Evolutionary conservation across 2,329 filamentous ascomycete genomes (phyloP).

Genomic region (Pezicula rhizophila): DNA sequence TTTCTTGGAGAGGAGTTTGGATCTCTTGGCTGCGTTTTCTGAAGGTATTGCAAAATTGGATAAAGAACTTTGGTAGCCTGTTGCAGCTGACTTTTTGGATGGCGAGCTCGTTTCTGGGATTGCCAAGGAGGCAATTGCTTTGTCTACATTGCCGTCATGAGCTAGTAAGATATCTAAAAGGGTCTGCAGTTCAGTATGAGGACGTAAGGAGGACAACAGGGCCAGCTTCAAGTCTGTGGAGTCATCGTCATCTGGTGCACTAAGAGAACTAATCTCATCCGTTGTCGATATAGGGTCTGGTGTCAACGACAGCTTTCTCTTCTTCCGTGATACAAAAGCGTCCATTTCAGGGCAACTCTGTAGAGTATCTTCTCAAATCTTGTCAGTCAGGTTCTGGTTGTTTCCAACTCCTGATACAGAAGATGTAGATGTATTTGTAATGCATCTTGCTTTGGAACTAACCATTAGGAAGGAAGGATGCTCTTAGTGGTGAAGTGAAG

Average conservation of each 20-base stretch:
- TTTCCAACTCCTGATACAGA: too few species aligned
- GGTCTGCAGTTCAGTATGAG: constrained; percentile 53
- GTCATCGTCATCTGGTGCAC: constrained; percentile 51
- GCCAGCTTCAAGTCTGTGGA: constrained; percentile 88
- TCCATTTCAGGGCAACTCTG: constrained; percentile 40
- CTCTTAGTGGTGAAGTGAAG: too few species aligned
- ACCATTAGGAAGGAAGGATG: too few species aligned
- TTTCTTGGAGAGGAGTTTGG: constrained; percentile 58
- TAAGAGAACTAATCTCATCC: constrained; percentile 19
- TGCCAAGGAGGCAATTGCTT: constrained; percentile 53
- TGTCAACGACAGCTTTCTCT: constrained; percentile 38
- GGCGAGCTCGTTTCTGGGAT: constrained; percentile 9
- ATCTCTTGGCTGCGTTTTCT: constrained; percentile 32
- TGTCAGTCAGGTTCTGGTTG: too few species aligned
- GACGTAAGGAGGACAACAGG: constrained; percentile 71
- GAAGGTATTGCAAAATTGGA: constrained; percentile 37
- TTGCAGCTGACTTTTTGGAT: constrained; percentile 23
- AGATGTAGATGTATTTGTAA: too few species aligned
- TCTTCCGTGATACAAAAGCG: constrained; percentile 47
- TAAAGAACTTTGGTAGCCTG: constrained; percentile 60
- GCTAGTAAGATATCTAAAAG: constrained; percentile 75
- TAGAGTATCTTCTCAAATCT: too few species aligned
- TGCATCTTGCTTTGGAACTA: too few species aligned
- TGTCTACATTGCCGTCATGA: constrained; percentile 69
- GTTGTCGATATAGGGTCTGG: background rate